phyloP scores from a whole-genome alignment of 2,329 filamentous ascomycete species.

The Colletotrichum simmondsii region DNA sequence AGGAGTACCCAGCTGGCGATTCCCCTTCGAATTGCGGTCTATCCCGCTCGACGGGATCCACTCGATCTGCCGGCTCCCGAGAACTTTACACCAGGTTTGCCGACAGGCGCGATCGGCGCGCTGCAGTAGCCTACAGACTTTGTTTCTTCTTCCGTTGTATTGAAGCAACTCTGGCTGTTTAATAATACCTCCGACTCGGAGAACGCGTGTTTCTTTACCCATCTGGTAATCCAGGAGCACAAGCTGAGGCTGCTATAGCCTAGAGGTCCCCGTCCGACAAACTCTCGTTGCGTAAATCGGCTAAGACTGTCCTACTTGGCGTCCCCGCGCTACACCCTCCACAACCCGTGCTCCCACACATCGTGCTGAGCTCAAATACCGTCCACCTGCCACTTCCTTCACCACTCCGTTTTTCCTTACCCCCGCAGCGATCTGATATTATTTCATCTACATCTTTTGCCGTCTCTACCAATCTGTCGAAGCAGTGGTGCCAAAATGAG shows the following conservation, averaged over 20 bases:
- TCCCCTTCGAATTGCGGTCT: neutral
- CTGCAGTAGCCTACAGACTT: neutral
- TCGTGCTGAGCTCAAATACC: conserved; percentile 11
- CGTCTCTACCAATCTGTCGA: neutral
- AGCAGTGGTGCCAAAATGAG: neutral
- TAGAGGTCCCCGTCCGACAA: neutral
- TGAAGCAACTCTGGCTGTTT: neutral
- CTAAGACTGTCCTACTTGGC: neutral
- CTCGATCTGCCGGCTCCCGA: neutral
- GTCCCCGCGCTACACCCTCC: neutral
- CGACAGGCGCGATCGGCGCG: neutral
- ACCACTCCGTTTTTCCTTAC: neutral
- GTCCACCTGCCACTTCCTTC: neutral
- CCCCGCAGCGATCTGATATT: neutral
- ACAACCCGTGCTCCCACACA: neutral
- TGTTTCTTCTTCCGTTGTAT: neutral
- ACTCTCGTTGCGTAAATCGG: neutral
- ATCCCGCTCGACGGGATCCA: neutral
- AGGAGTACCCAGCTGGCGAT: neutral
- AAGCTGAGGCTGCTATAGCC: neutral
- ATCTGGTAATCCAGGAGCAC: neutral
- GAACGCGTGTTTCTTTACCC: neutral
- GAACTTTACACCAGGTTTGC: neutral
- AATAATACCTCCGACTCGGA: neutral
- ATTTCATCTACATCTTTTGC: neutral